These are phyloP conservation scores for Terfezia boudieri DNA, from an alignment of 495 filamentous ascomycete genomes.

Conservation along the genomic window DNA sequence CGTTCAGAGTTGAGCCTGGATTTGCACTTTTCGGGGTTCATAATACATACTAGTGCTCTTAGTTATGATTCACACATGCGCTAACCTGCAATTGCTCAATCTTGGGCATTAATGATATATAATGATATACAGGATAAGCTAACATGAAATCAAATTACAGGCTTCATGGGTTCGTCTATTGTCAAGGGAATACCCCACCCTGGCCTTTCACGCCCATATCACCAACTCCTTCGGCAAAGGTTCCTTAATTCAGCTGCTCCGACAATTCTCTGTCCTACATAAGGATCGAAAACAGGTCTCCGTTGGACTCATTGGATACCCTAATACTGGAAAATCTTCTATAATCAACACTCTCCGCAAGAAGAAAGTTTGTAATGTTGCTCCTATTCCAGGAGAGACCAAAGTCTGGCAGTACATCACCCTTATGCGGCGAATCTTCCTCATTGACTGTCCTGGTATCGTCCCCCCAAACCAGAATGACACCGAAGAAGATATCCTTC, in stretches of 20 bases:
- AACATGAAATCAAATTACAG: conserved; percentile 23
- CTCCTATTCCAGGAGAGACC: conserved; percentile 88
- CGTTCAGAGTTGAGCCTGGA: conserved; percentile 33
- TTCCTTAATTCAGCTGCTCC: conserved; percentile 50
- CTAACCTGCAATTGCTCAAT: conserved; percentile 2
- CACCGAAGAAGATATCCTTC: conserved; percentile 67
- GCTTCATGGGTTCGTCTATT: conserved; percentile 64
- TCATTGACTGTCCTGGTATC: conserved; percentile 93
- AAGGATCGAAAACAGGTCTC: conserved; percentile 79
- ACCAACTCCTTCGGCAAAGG: conserved; percentile 83
- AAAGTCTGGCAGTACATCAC: conserved; percentile 98
- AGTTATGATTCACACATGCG: conserved; percentile 95
- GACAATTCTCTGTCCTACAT: conserved; percentile 88
- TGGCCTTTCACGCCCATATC: conserved; percentile 79
- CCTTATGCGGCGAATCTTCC: conserved; percentile 85
- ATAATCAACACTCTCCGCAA: conserved; percentile 82
- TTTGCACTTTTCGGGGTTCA: conserved; percentile 3
- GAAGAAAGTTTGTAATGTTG: conserved; percentile 82
- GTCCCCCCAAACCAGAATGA: conserved; percentile 70
- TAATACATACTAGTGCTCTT: conserved; percentile 57
- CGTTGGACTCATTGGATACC: conserved; percentile 71
- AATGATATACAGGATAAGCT: too few species aligned
- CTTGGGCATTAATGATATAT: not conserved
- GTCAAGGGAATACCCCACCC: conserved; percentile 71
- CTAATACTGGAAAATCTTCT: conserved; percentile 74